Evolutionary conservation across 345 rosid species (phyloP).

Genomic region (Iberis pinnata): DNA sequence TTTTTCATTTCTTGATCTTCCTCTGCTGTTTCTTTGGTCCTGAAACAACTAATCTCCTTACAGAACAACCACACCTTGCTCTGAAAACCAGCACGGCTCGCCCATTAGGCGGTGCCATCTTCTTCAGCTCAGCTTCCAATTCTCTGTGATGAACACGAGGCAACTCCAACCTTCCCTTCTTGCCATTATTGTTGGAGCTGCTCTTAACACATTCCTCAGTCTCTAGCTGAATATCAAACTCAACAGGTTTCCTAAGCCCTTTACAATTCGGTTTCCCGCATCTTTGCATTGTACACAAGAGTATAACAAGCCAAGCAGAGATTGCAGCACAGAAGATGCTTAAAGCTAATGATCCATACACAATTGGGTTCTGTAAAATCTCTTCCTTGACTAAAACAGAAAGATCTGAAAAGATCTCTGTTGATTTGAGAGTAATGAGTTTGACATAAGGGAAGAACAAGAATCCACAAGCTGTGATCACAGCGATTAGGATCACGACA

Average conservation of each 20-base stretch:
- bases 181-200: slow-evolving; percentile 36
- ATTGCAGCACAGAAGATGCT: slow-evolving; percentile 54
- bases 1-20: slow-evolving; percentile 69
- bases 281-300: slow-evolving; percentile 53
- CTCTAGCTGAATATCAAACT: slow-evolving; percentile 88
- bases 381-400: slow-evolving; percentile 50
- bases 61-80: slow-evolving; percentile 69
- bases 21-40: slow-evolving; percentile 62
- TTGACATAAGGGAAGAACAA: slow-evolving; percentile 61
- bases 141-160: slow-evolving; percentile 64
- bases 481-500: slow-evolving; percentile 64
- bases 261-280: slow-evolving; percentile 76
- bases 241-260: slow-evolving; percentile 76
- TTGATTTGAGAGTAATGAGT: slow-evolving; percentile 30
- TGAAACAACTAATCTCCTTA: slow-evolving; percentile 79
- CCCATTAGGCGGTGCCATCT: slow-evolving; percentile 82
- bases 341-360: slow-evolving; percentile 65
- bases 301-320: slow-evolving; percentile 51
- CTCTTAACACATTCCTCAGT: slow-evolving; percentile 82
- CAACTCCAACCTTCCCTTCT: slow-evolving; percentile 45
- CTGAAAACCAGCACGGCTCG: slow-evolving; percentile 62
- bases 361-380: slow-evolving; percentile 50
- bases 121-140: slow-evolving; percentile 69
- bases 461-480: slow-evolving; percentile 66
- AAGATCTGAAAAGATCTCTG: slow-evolving; percentile 35